Evolutionary conservation across 2,329 filamentous ascomycete species (phyloP).

Genomic region (Arthrocladium fulminans): DNA sequence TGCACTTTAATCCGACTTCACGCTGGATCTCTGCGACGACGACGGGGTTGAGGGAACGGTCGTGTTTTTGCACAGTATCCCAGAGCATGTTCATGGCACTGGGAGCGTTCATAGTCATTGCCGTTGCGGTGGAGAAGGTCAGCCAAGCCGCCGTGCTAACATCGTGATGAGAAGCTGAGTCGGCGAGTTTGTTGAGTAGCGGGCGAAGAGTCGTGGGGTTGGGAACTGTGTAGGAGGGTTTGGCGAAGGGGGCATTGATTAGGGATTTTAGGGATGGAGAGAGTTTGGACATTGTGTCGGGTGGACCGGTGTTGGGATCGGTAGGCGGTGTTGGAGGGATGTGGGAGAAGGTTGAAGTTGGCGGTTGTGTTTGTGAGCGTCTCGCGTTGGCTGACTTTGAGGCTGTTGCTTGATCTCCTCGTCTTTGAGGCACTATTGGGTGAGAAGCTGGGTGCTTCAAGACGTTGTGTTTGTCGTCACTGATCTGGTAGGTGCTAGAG

Average conservation of each 20-base stretch:
- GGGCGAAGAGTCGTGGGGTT: slow-evolving; percentile 50
- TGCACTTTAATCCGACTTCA: slow-evolving; percentile 40
- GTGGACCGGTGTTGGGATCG: background rate
- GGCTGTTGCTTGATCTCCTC: no score
- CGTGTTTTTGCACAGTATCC: slow-evolving; percentile 47
- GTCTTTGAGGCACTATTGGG: background rate
- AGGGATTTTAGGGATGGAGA: slow-evolving; percentile 62
- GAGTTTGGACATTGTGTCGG: slow-evolving; percentile 58
- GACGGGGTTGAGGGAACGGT: slow-evolving; percentile 23
- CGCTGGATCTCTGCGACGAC: slow-evolving; percentile 33
- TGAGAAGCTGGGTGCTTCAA: no score
- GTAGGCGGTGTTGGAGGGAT: background rate
- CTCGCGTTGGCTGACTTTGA: background rate
- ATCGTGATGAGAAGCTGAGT: slow-evolving; percentile 52
- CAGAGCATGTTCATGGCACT: slow-evolving; percentile 51
- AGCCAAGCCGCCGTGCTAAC: slow-evolving; percentile 59
- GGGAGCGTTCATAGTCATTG: slow-evolving; percentile 79
- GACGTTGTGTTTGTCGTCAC: background rate
- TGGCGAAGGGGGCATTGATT: slow-evolving; percentile 60
- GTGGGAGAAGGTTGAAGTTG: background rate
- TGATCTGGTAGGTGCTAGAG: background rate
- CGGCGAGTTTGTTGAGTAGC: slow-evolving; percentile 56
- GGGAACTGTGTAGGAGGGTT: slow-evolving; percentile 56
- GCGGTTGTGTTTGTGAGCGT: background rate
- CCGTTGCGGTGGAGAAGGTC: slow-evolving; percentile 65